phyloP scores from a whole-genome alignment of 2,329 filamentous ascomycete genomes.

The Claviceps capensis region DNA sequence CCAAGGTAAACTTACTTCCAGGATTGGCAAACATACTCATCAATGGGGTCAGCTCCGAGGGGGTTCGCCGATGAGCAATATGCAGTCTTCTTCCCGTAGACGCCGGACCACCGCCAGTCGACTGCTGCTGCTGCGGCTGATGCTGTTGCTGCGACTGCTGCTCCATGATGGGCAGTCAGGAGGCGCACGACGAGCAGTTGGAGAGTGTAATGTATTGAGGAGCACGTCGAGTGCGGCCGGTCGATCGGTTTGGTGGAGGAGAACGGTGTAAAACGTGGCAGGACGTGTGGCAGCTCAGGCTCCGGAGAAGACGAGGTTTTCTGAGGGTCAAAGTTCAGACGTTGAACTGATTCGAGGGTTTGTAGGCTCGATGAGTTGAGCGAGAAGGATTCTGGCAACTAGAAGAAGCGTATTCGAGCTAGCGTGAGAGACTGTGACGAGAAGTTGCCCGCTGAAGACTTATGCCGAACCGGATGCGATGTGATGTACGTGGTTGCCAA shows the following conservation, averaged over 20 bases:
- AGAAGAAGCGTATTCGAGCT: background rate
- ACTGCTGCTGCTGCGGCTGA: conserved; percentile 31
- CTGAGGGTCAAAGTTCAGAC: too few relatives aligned
- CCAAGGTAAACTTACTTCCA: conserved; percentile 40
- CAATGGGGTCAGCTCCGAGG: conserved; percentile 89
- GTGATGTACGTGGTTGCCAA: conserved; percentile 18
- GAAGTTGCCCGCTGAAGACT: conserved; percentile 6
- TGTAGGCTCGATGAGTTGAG: background rate
- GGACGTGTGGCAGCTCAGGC: background rate
- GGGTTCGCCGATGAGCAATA: conserved; percentile 93
- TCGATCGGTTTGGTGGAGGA: background rate
- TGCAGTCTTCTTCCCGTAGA: conserved; percentile 82
- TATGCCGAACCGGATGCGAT: conserved; percentile 3
- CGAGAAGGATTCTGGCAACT: background rate
- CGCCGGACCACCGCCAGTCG: conserved; percentile 48
- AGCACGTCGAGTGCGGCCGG: conserved; percentile 29
- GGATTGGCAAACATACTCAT: conserved; percentile 77
- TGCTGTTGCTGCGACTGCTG: conserved; percentile 43
- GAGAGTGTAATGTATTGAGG: background rate
- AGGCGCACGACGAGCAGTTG: conserved; percentile 22
- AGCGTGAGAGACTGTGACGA: conserved; percentile 10
- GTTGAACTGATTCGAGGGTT: too few relatives aligned
- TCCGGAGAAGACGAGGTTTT: background rate
- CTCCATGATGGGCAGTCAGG: conserved; percentile 43
- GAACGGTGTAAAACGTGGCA: background rate